These are phyloP conservation scores for Cicer pinnatifidum DNA, from an alignment of 306 rosid genomes.

Conservation along the genomic window DNA sequence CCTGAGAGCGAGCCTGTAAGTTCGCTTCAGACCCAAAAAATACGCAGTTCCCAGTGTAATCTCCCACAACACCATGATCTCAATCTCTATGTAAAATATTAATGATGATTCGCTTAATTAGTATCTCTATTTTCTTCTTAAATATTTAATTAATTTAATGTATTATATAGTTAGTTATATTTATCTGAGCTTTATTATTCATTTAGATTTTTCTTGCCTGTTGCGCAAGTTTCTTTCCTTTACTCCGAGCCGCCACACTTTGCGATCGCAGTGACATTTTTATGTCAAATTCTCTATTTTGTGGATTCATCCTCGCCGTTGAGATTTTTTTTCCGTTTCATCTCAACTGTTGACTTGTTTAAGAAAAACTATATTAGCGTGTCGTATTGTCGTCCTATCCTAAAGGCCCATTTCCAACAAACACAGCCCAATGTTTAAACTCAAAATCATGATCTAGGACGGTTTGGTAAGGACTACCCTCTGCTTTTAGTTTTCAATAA, in stretches of 20 bases:
- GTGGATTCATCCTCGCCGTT: neutral
- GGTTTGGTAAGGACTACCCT: no score
- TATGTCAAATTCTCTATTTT: neutral
- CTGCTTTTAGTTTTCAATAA: no score
- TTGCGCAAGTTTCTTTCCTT: conserved; percentile 45
- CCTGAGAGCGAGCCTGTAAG: conserved; percentile 69
- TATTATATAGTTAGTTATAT: neutral
- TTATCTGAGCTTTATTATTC: neutral
- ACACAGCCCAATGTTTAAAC: no score
- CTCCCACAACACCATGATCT: conserved; percentile 92
- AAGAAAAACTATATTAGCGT: neutral
- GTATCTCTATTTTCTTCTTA: neutral
- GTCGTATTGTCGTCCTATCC: no score
- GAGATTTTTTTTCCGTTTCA: neutral
- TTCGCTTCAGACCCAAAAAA: conserved; percentile 84
- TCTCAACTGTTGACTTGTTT: neutral
- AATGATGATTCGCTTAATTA: no score
- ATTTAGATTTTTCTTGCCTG: conserved; percentile 40
- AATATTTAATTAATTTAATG: neutral
- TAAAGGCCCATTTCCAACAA: neutral
- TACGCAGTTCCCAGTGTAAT: conserved; percentile 84
- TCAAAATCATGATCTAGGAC: no score
- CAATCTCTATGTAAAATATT: no score
- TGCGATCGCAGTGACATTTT: neutral
- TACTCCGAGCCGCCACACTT: neutral